Base-by-base conservation (phyloP, 371 early-diverging fungal genomes). In the Nematocida displodere region DNA sequence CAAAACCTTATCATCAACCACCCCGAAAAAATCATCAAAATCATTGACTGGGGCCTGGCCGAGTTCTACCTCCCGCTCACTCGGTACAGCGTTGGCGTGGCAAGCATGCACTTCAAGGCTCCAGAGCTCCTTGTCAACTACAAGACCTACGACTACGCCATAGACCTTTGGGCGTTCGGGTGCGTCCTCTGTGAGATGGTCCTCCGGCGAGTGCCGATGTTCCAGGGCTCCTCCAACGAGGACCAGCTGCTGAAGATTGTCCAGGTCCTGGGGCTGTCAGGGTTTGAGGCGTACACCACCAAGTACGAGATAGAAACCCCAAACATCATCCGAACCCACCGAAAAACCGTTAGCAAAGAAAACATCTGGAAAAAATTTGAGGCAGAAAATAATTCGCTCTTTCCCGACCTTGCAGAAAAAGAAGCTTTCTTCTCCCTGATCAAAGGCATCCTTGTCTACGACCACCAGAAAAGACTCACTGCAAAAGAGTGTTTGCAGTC, bases 41-140 rank as follows among this genome's bases (percentile, higher is more conserved):
- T 97, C 77, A 96, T 97, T 78, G 99, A 99, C 86, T 99, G 97
- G 95, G 99, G 99, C 34, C 86, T 97, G 55, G 99, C 99, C 22
- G 99, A 99, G 84, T 97, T 95, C 78, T 97, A 96, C 85, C 93
- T 95, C 77, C 93, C 96, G 31, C 91, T 91, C 39, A 91, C 89
- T 42, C 90, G 90, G 68, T 97, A 95, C 85, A 96, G 93, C 78
- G 96, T 97, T 36, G 88, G 96, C 53, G 97, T 99, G 5, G 97
- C 97, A 22, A 94, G 93, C 40, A 86, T 95, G 77, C 95, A 92
- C 86, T 99, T 93, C 83, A 99, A 99, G 85, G 94, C 95, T 2
- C 99, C 99, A 2, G 99, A 99, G 81, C 86, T 99, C 42, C 87
- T 99, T 61, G 94, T 99, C 7, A 94, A 96, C 81, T 92, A 92